These are phyloP conservation scores for Candida silvicultrix DNA, from an alignment of 805 yeast species.

Conservation along the genomic window DNA sequence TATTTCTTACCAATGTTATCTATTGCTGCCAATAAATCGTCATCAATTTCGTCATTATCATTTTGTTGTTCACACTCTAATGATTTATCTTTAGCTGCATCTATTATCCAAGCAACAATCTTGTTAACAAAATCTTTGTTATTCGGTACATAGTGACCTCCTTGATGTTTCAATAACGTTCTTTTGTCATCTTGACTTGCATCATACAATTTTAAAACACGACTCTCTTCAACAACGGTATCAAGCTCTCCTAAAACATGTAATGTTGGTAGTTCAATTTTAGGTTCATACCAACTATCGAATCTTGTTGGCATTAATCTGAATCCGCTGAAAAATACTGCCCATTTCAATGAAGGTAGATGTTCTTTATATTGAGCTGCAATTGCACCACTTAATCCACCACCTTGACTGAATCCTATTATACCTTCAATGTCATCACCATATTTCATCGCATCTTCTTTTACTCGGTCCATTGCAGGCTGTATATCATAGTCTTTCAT, in stretches of 20 bases:
- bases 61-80: constrained; percentile 1
- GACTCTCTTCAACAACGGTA: constrained; percentile 72
- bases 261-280: constrained; percentile 35
- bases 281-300: constrained; percentile 13
- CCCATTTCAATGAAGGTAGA: constrained; percentile 33
- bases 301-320: constrained; percentile 23
- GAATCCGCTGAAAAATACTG: constrained; percentile 59
- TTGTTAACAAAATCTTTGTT: constrained; percentile 40
- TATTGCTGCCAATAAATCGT: constrained; percentile 31
- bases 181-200: constrained; percentile 37
- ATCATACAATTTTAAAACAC: constrained; percentile 53
- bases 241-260: constrained; percentile 87
- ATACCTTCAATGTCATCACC: constrained; percentile 71
- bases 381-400: constrained; percentile 66
- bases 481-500: constrained; percentile 22
- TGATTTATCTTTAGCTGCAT: constrained; percentile 3
- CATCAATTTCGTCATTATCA: constrained; percentile 17
- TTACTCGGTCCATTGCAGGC: constrained; percentile 33
- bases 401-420: constrained; percentile 92
- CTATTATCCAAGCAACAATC: constrained; percentile 27
- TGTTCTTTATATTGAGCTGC: constrained; percentile 45
- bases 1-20: constrained; percentile 31
- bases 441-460: constrained; percentile 32
- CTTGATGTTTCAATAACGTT: constrained; percentile 69
- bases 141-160: constrained; percentile 96